Conservation (phyloP, 1,284 basidiomycete species). For the Ustilago xerochloae region DNA sequence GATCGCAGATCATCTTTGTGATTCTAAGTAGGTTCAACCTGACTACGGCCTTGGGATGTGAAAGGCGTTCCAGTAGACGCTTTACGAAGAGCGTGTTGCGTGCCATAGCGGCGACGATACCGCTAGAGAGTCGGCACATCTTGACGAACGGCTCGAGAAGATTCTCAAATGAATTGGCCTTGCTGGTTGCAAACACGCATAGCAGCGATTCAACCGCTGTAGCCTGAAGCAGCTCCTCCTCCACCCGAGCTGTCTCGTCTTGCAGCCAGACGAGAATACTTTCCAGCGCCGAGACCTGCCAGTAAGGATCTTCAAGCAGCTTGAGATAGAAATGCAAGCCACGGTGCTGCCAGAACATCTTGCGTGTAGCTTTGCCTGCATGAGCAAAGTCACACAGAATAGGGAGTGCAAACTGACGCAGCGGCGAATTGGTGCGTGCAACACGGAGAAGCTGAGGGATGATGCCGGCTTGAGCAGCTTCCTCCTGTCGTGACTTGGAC, state of each 20-base stretch:
- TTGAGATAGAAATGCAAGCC: slow-evolving; percentile 77
- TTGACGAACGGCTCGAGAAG: slow-evolving; percentile 82
- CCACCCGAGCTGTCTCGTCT: slow-evolving; percentile 92
- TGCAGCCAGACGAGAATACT: slow-evolving; percentile 91
- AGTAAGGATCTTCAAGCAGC: slow-evolving; percentile 90
- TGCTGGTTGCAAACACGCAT: slow-evolving; percentile 81
- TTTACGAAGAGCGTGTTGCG: slow-evolving; percentile 82
- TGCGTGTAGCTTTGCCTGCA: slow-evolving; percentile 58
- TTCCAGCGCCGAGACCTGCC: slow-evolving; percentile 92
- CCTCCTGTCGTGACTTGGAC: slow-evolving; percentile 77
- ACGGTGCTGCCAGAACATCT: slow-evolving; percentile 66
- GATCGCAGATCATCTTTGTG: slow-evolving; percentile 85
- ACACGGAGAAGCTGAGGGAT: slow-evolving; percentile 89
- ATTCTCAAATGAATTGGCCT: slow-evolving; percentile 93
- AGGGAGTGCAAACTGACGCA: slow-evolving; percentile 95
- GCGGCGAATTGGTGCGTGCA: slow-evolving; percentile 84
- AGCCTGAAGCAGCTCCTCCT: slow-evolving; percentile 82
- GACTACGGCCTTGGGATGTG: slow-evolving; percentile 81
- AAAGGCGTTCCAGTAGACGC: slow-evolving; percentile 85
- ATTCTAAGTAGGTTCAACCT: slow-evolving; percentile 89
- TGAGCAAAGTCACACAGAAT: slow-evolving; percentile 80
- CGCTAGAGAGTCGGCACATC: slow-evolving; percentile 82
- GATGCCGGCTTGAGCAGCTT: slow-evolving; percentile 93
- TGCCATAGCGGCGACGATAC: slow-evolving; percentile 80
- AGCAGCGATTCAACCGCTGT: slow-evolving; percentile 79